A percentile compares a stretch with the other conserved stretches of the same genome.
Evolutionary conservation across 441 rosid genomes (phyloP).

Genomic region (Arabidopsis hybrid): DNA sequence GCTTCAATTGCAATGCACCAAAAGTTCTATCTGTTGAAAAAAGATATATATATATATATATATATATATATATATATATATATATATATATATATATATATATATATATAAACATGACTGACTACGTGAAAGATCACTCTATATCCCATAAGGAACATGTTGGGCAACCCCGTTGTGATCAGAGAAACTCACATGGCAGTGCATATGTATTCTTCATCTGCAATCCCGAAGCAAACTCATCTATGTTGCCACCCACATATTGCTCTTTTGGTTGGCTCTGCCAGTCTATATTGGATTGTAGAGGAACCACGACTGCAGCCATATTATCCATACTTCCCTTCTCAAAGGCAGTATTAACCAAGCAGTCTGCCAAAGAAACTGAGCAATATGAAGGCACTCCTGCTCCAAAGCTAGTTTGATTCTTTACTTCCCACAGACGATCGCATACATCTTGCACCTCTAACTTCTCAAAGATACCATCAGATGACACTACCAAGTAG

Average conservation of each 20-base stretch:
- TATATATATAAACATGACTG: slow-evolving; percentile 13
- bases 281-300: slow-evolving; percentile 62
- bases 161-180: slow-evolving; percentile 4
- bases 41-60: background rate
- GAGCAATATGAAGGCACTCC: slow-evolving; percentile 70
- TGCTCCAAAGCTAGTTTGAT: slow-evolving; percentile 48
- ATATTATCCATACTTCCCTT: slow-evolving; percentile 90
- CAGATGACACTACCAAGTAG: slow-evolving; percentile 90
- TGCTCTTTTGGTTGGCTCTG: slow-evolving; percentile 53
- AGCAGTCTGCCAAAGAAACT: slow-evolving; percentile 80
- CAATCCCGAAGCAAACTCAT: slow-evolving; percentile 44
- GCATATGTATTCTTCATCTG: slow-evolving; percentile 40
- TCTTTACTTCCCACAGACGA: slow-evolving; percentile 68
- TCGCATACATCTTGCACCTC: slow-evolving; percentile 85
- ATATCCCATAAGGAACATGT: slow-evolving; percentile 7
- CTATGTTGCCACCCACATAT: slow-evolving; percentile 47
- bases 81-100: too few species aligned
- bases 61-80: too few species aligned
- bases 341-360: slow-evolving; percentile 72
- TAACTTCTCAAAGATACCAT: slow-evolving; percentile 90
- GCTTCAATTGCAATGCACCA: slow-evolving; percentile 53
- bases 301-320: slow-evolving; percentile 85
- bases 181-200: slow-evolving; percentile 56
- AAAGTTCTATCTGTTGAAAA: slow-evolving; percentile 44
- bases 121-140: slow-evolving; percentile 4